Percentiles rank a stretch among this genome's conserved stretches.
These are phyloP conservation scores for Pseudogymnoascus pannorum DNA, from an alignment of 2,329 filamentous ascomycete species.

Conservation along the genomic window DNA sequence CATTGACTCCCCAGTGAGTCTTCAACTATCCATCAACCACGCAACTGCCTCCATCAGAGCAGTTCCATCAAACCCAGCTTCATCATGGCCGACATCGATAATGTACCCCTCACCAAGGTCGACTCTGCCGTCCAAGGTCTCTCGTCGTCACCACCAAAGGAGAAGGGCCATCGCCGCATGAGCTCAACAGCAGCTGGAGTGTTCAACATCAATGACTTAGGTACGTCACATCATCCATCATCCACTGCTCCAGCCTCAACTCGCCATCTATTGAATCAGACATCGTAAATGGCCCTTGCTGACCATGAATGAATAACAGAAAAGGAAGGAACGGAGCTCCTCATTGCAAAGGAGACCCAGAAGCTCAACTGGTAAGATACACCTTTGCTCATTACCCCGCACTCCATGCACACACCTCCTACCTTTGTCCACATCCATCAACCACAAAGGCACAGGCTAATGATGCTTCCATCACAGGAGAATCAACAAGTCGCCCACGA, in stretches of 20 bases:
- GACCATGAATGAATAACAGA: slow-evolving; percentile 42
- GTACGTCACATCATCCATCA: slow-evolving; percentile 43
- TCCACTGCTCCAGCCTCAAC: not conserved
- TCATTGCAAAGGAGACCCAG: slow-evolving; percentile 76
- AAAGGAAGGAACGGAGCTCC: slow-evolving; percentile 61
- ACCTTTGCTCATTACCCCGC: not conserved
- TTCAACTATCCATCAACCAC: not conserved
- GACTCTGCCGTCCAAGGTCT: slow-evolving; percentile 85
- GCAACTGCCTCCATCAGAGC: not conserved
- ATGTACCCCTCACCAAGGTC: slow-evolving; percentile 67
- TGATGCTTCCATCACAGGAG: slow-evolving; percentile 56
- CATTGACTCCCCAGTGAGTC: not conserved
- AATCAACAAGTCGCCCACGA: slow-evolving; percentile 76
- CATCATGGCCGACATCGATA: slow-evolving; percentile 45
- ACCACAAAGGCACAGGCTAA: not conserved
- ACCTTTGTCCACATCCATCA: not conserved
- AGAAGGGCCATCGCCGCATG: slow-evolving; percentile 57
- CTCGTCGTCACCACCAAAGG: slow-evolving; percentile 58
- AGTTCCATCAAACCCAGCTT: not conserved
- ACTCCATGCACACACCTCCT: not conserved
- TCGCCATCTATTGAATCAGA: not conserved
- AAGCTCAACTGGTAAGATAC: slow-evolving; percentile 71
- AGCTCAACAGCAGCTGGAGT: slow-evolving; percentile 69
- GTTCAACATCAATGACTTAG: slow-evolving; percentile 76
- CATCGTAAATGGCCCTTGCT: slow-evolving; percentile 27